Evolutionary conservation across 768 basidiomycete genomes (phyloP).

Genomic region (Panus rudis): DNA sequence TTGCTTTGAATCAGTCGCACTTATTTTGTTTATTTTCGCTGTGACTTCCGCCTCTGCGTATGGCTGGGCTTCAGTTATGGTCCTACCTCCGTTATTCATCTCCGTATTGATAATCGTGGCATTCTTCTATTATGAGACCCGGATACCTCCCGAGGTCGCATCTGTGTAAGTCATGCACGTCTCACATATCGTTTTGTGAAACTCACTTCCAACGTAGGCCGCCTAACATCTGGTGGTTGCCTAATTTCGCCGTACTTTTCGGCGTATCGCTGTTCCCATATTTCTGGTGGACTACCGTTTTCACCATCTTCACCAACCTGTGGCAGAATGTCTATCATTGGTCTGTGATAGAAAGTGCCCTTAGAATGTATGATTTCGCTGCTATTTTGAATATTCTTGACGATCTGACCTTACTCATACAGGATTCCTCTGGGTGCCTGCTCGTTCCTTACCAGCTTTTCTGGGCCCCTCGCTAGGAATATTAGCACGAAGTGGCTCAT

Average conservation of each 20-base stretch:
- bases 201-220: conserved; percentile 15
- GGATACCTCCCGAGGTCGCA: conserved; percentile 33
- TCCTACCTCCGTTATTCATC: conserved; percentile 40
- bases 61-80: conserved; percentile 42
- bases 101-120: conserved; percentile 31
- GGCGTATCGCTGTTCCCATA: conserved; percentile 24
- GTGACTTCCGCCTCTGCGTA: conserved; percentile 39
- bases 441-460: conserved; percentile 25
- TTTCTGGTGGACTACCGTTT: conserved; percentile 29
- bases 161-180: conserved; percentile 20
- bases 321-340: conserved; percentile 27
- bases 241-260: conserved; percentile 29
- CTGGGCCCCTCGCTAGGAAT: conserved; percentile 26
- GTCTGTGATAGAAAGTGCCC: conserved; percentile 22
- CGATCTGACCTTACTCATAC: conserved; percentile 2
- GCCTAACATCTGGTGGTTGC: conserved; percentile 26
- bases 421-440: conserved; percentile 31
- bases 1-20: conserved; percentile 22
- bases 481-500: conserved; percentile 35
- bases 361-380: conserved; percentile 22
- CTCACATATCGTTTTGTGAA: too few species aligned
- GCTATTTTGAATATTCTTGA: conserved; percentile 1
- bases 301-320: conserved; percentile 19
- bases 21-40: conserved; percentile 36
- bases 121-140: conserved; percentile 48